Base-by-base conservation (phyloP, 2,329 filamentous ascomycete species). In the Hymenoscyphus infarciens region DNA sequence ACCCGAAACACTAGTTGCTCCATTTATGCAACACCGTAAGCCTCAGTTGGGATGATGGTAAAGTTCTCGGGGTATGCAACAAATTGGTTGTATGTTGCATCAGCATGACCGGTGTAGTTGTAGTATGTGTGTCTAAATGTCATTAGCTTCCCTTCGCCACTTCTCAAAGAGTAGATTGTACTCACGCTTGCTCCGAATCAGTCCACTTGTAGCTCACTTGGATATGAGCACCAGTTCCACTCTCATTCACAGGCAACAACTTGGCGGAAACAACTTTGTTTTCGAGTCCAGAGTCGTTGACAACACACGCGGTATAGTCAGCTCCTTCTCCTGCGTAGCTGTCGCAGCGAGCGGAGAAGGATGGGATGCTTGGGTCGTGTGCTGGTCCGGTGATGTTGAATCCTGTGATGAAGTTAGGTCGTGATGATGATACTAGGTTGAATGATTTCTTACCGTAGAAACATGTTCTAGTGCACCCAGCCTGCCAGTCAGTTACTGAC, bases 181-280 rank as follows among this genome's bases (percentile, higher is more conserved):
- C 60, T 57, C 22, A 61, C 60, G 19, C 7, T 35, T 56, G 22
- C 27, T 57, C 39, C 15, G 53, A 25, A 52, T 57, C 54, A 13
- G 38, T 57, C 35, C 35, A 66, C 25, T 49, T n/a, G 2, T 58
- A 58, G 60, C 59, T 63, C 13, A 66, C 64, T 38, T 61, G 56
- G 35, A 66, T 60, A 29, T 66, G 64, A 8, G 64, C 64, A 42
- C 62, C 64, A 19, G 57, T 57, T 52, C 62, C 62, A 15, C n/a
- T 61, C 45, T 59, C 58, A 54, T 56, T 53, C 2, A 25, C 19
- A 2, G 63, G 27, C 13, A 66, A 49, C 25, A 64, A 56, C 22
- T 63, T 55, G 2, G 62, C 63, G 13, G 45, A 45, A 49, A 66
- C 63, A 35, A 57, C 61, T 33, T 60, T 38, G 57, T 63, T 63